Evolutionary conservation across 1,284 basidiomycete genomes (phyloP).

Genomic region (Somion occarium): DNA sequence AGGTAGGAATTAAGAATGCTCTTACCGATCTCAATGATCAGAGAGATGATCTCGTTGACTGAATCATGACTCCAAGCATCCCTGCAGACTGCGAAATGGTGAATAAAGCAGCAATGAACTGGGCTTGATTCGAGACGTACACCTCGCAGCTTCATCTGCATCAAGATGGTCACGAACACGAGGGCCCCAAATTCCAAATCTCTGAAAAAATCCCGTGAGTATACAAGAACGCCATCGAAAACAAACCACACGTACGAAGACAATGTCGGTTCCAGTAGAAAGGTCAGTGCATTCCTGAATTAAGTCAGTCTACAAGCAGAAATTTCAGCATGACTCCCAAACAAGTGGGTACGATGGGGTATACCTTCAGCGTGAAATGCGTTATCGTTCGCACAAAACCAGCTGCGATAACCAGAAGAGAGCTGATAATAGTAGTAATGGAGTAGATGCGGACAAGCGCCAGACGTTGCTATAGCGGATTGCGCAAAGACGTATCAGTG

Average conservation of each 20-base stretch:
- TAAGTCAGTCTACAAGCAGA: conserved; percentile 38
- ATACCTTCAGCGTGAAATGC: conserved; percentile 67
- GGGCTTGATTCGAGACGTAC: conserved; percentile 32
- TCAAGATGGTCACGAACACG: conserved; percentile 30
- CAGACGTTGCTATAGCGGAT: conserved; percentile 49
- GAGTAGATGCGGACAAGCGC: conserved; percentile 52
- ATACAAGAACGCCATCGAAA: background rate
- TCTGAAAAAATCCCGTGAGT: conserved; percentile 8
- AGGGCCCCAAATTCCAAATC: conserved; percentile 43
- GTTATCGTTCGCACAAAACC: conserved; percentile 54
- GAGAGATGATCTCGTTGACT: conserved; percentile 54
- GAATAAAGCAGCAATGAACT: background rate
- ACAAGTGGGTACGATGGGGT: conserved; percentile 4
- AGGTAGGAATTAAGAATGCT: conserved; percentile 6
- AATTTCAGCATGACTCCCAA: background rate
- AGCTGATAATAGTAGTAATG: conserved; percentile 44
- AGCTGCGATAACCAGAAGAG: conserved; percentile 47
- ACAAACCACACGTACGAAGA: conserved; percentile 19
- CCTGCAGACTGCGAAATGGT: conserved; percentile 43
- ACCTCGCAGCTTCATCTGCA: conserved; percentile 34
- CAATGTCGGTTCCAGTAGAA: conserved; percentile 28
- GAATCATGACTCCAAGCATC: conserved; percentile 53
- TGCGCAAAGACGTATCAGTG: background rate
- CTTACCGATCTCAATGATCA: conserved; percentile 49
- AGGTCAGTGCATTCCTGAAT: conserved; percentile 43